Evolutionary conservation across 192 early-diverging fungal species (phyloP).

Genomic region (Funneliformis geosporum): DNA sequence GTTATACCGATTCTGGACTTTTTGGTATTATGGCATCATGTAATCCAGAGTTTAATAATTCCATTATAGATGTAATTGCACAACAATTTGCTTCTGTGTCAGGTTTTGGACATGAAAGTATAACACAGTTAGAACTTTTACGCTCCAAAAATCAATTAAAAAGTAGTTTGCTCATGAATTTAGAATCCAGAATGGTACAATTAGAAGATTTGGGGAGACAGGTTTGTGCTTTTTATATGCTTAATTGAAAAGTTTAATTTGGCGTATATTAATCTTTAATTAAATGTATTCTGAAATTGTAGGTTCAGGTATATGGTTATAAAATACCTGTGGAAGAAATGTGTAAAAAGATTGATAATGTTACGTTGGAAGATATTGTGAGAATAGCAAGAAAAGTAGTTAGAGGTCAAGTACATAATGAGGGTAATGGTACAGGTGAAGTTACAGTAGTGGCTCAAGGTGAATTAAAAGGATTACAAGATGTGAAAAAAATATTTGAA

Average conservation of each 20-base stretch:
- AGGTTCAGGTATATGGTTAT: slow-evolving; percentile 66
- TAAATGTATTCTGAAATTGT: background rate
- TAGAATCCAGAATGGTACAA: slow-evolving; percentile 91
- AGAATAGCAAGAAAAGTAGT: slow-evolving; percentile 74
- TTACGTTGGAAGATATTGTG: slow-evolving; percentile 73
- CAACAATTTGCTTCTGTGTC: slow-evolving; percentile 81
- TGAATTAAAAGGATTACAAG: slow-evolving; percentile 45
- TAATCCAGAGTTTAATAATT: slow-evolving; percentile 71
- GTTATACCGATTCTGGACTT: slow-evolving; percentile 86
- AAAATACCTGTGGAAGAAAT: slow-evolving; percentile 77
- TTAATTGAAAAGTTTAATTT: slow-evolving; percentile 21
- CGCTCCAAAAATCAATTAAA: slow-evolving; percentile 97
- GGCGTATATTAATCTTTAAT: background rate
- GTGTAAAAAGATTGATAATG: slow-evolving; percentile 76
- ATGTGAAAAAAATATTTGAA: slow-evolving; percentile 49
- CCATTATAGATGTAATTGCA: slow-evolving; percentile 78
- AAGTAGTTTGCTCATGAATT: slow-evolving; percentile 87
- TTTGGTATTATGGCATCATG: slow-evolving; percentile 93
- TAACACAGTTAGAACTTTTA: slow-evolving; percentile 64
- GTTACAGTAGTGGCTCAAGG: slow-evolving; percentile 72
- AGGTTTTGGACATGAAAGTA: slow-evolving; percentile 39
- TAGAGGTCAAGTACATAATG: slow-evolving; percentile 57
- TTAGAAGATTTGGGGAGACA: slow-evolving; percentile 95
- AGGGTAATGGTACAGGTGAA: slow-evolving; percentile 60
- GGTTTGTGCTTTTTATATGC: slow-evolving; percentile 45